Conservation (phyloP, 1,139 yeast genomes). For the Magnusiomyces fungicola region DNA sequence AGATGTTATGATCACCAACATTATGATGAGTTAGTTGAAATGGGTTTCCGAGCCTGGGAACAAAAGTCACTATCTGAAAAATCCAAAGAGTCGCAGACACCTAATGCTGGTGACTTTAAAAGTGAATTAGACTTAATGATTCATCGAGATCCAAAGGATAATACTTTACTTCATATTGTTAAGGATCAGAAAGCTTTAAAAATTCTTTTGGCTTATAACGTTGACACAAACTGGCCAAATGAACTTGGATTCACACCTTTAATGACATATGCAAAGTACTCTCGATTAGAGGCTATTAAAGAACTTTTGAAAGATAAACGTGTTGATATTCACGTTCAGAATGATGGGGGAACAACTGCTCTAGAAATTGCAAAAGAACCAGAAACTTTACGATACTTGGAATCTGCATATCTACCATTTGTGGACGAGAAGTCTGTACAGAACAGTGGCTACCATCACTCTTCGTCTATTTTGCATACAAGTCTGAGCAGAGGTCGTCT, state of each 20-base stretch:
- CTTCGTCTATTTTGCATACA: conserved; percentile 22
- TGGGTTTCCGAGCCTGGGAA: conserved; percentile 39
- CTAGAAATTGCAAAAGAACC: conserved; percentile 46
- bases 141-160: conserved; percentile 69
- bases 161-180: conserved; percentile 68
- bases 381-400: conserved; percentile 41
- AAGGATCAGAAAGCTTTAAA: conserved; percentile 36
- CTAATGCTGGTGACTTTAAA: background rate
- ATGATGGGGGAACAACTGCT: conserved; percentile 35
- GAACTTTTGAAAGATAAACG: conserved; percentile 27
- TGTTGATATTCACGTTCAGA: conserved; percentile 27
- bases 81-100: background rate
- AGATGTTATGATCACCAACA: conserved; percentile 74
- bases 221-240: conserved; percentile 61
- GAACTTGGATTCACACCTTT: conserved; percentile 58
- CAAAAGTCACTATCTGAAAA: background rate
- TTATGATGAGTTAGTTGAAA: conserved; percentile 45
- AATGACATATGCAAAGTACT: conserved; percentile 63
- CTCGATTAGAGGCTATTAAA: conserved; percentile 51
- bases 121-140: conserved; percentile 29
- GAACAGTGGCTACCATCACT: conserved; percentile 16
- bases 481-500: conserved; percentile 26
- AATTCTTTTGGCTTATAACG: conserved; percentile 36
- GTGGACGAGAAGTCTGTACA: conserved; percentile 26
- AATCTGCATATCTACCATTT: conserved; percentile 22